phyloP scores from a whole-genome alignment of 2,329 filamentous ascomycete species.

The Fusarium euwallaceae region DNA sequence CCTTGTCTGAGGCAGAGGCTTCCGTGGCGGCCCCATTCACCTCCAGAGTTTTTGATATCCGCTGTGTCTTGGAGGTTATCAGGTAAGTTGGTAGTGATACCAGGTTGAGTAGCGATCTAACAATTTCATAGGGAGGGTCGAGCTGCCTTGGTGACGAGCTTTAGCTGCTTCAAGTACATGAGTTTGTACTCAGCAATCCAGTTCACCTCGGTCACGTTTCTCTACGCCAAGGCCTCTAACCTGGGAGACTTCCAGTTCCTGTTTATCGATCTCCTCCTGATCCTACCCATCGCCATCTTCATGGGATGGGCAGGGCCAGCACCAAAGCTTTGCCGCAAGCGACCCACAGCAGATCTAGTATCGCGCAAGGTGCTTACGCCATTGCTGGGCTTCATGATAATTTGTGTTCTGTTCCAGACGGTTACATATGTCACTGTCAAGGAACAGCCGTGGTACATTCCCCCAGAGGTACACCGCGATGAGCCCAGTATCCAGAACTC shows the following conservation, averaged over 20 bases:
- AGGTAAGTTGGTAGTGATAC: slow-evolving; percentile 61
- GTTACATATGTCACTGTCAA: slow-evolving; percentile 81
- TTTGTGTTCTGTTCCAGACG: slow-evolving; percentile 84
- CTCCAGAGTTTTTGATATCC: slow-evolving; percentile 94
- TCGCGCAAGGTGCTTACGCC: slow-evolving; percentile 92
- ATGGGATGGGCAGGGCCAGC: slow-evolving; percentile 98
- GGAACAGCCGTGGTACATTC: slow-evolving; percentile 86
- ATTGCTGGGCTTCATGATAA: slow-evolving; percentile 86
- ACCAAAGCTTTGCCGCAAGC: slow-evolving; percentile 81
- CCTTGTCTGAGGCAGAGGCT: slow-evolving; percentile 95
- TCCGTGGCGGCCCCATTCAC: slow-evolving; percentile 99
- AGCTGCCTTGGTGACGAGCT: slow-evolving; percentile 95
- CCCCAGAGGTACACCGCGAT: slow-evolving; percentile 80
- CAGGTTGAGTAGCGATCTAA: slow-evolving; percentile 35
- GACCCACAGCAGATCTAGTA: slow-evolving; percentile 92
- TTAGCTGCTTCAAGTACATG: slow-evolving; percentile 99
- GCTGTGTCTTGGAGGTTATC: slow-evolving; percentile 93
- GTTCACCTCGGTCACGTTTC: slow-evolving; percentile 95
- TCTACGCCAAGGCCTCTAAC: slow-evolving; percentile 94
- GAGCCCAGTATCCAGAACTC: slow-evolving; percentile 91
- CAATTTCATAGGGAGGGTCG: slow-evolving; percentile 78
- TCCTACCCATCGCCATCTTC: slow-evolving; percentile 96
- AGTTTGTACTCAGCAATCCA: slow-evolving; percentile 99
- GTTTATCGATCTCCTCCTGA: slow-evolving; percentile 93
- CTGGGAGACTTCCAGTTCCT: slow-evolving; percentile 98